Evolutionary conservation across 2,329 filamentous ascomycete species (phyloP).

Genomic region (Cryphonectria parasitica): DNA sequence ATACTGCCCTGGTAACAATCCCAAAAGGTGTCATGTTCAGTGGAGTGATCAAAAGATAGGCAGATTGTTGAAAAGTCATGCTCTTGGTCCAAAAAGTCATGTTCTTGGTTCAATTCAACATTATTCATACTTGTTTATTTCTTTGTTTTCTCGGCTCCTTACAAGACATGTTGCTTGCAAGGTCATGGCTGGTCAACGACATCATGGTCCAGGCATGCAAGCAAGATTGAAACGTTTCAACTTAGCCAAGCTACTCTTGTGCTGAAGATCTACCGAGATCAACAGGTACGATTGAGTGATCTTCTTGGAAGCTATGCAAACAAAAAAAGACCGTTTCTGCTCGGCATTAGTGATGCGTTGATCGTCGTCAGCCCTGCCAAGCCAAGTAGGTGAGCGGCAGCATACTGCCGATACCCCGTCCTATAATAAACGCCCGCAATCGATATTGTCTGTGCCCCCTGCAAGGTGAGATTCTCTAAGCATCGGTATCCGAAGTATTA

Average conservation of each 20-base stretch:
- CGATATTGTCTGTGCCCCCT: background rate
- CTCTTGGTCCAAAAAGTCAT: too few relatives aligned
- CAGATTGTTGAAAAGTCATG: background rate
- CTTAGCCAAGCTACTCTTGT: background rate
- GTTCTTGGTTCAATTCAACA: too few relatives aligned
- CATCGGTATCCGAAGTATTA: slow-evolving; percentile 12
- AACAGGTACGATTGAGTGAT: background rate
- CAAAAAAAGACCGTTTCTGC: background rate
- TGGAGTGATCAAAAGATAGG: background rate
- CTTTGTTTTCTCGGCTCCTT: background rate
- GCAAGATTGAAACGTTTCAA: background rate
- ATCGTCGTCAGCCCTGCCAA: slow-evolving; percentile 17
- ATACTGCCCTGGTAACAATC: background rate
- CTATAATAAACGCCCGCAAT: background rate
- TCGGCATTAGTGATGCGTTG: background rate
- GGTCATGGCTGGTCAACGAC: background rate
- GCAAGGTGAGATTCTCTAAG: background rate
- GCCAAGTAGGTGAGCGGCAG: slow-evolving; percentile 13
- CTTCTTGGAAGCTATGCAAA: background rate
- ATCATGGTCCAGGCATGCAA: background rate
- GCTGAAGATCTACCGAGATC: background rate
- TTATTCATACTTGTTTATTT: background rate
- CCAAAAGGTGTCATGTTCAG: background rate
- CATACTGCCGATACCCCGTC: slow-evolving; percentile 2
- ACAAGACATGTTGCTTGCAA: background rate